phyloP scores from a whole-genome alignment of 345 rosid genomes.

The Brassica carinata region DNA sequence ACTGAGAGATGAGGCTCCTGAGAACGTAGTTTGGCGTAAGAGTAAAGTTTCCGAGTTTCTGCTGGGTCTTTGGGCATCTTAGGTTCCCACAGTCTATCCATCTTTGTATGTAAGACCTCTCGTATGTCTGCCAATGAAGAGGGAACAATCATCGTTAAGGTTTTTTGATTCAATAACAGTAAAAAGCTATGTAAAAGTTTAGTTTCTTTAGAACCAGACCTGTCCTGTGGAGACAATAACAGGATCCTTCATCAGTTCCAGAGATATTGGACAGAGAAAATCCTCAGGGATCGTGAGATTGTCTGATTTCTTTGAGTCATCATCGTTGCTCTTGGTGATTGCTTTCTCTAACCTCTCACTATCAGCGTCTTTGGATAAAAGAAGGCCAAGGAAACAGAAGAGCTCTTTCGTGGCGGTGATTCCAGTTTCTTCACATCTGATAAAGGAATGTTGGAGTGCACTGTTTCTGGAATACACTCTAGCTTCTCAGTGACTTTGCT shows the following conservation, averaged over 20 bases:
- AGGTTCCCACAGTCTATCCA: constrained; percentile 86
- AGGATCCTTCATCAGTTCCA: constrained; percentile 96
- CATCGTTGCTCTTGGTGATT: constrained; percentile 43
- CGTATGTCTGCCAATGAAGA: constrained; percentile 77
- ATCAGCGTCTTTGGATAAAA: constrained; percentile 44
- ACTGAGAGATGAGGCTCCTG: constrained; percentile 79
- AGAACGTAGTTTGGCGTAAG: constrained; percentile 89
- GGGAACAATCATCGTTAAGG: not conserved
- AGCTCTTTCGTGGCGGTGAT: constrained; percentile 38
- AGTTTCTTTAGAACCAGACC: constrained; percentile 33
- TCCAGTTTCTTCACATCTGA: constrained; percentile 30
- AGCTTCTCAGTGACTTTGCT: constrained; percentile 41
- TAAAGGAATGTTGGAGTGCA: constrained; percentile 7
- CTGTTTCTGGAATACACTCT: constrained; percentile 29
- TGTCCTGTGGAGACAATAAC: constrained; percentile 93
- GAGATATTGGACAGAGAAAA: constrained; percentile 84
- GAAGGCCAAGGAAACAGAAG: constrained; percentile 42
- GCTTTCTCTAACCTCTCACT: constrained; percentile 41
- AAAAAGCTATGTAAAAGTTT: not conserved
- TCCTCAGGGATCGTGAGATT: constrained; percentile 66
- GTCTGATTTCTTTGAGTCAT: constrained; percentile 56
- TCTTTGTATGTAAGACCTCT: constrained; percentile 85
- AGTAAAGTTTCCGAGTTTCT: constrained; percentile 70
- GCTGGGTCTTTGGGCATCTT: constrained; percentile 92
- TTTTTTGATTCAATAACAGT: not conserved